Conservation (phyloP, 805 yeast species). For the Schwanniomyces pseudopolymorphus region DNA sequence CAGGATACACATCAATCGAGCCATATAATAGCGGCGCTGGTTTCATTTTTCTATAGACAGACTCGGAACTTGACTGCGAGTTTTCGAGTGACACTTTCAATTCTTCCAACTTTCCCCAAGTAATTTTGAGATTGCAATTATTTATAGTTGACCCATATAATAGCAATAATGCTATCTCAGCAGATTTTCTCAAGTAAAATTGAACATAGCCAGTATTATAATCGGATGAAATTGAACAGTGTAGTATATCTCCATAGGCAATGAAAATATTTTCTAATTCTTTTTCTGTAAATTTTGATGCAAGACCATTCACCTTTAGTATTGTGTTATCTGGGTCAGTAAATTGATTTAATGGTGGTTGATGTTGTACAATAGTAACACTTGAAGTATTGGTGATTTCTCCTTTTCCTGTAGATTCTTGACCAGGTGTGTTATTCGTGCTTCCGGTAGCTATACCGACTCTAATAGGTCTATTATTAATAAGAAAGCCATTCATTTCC, state of each 20-base stretch:
- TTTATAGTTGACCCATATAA: constrained; percentile 29
- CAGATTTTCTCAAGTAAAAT: constrained; percentile 30
- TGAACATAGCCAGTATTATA: constrained; percentile 22
- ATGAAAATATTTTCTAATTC: constrained; percentile 62
- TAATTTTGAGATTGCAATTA: constrained; percentile 25
- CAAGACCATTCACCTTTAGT: constrained; percentile 66
- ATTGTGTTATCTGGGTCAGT: constrained; percentile 85
- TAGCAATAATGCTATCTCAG: constrained; percentile 36
- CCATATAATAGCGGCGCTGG: constrained; percentile 21
- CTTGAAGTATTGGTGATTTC: constrained; percentile 14
- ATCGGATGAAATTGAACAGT: constrained; percentile 20
- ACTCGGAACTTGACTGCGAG: constrained; percentile 2
- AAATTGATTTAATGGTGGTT: constrained; percentile 58
- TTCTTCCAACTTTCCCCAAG: constrained; percentile 30
- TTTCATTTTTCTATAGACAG: constrained; percentile 10
- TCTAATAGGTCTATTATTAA: constrained; percentile 75
- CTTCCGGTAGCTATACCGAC: constrained; percentile 52
- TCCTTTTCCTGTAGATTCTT: constrained; percentile 6
- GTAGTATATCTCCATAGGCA: constrained; percentile 56
- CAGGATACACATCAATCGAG: constrained; percentile 8
- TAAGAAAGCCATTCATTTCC: constrained; percentile 78
- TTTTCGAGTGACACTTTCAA: constrained; percentile 3
- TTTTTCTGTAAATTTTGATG: constrained; percentile 55
- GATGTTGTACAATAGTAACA: constrained; percentile 38
- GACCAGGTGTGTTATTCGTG: constrained; percentile 4